Evolutionary conservation across 2,329 filamentous ascomycete species (phyloP).

Genomic region (Penicillium sp.): DNA sequence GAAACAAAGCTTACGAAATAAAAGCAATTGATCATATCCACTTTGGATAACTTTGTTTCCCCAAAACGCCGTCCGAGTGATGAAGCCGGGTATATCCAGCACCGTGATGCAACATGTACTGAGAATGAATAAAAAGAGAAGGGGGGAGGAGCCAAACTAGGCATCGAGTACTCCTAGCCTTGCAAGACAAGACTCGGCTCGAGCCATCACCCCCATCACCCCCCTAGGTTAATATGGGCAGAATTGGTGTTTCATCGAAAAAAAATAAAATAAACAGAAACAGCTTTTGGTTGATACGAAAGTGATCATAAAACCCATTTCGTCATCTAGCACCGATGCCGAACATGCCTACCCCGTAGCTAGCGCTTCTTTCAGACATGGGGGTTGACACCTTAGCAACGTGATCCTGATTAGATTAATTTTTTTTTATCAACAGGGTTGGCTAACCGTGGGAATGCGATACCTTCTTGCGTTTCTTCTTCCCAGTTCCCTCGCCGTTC

Average conservation of each 20-base stretch:
- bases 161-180: conserved; percentile 8
- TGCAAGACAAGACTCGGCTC: conserved; percentile 2
- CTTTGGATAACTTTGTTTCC: conserved; percentile 27
- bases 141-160: conserved; percentile 1
- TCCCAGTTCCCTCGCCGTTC: conserved; percentile 44
- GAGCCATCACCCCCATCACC: conserved; percentile 12
- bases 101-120: conserved; percentile 49
- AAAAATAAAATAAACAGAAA: conserved; percentile 16
- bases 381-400: conserved; percentile 42
- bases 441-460: not conserved
- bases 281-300: conserved; percentile 25
- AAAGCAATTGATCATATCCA: conserved; percentile 21
- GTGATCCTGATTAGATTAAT: conserved; percentile 36
- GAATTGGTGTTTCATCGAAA: conserved; percentile 9
- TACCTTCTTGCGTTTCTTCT: conserved; percentile 53
- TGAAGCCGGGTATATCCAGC: conserved; percentile 52
- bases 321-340: conserved; percentile 46
- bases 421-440: not conserved
- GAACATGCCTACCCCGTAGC: conserved; percentile 48
- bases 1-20: conserved; percentile 18
- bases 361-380: conserved; percentile 42
- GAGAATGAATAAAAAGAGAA: conserved; percentile 28
- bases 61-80: conserved; percentile 42
- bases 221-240: conserved; percentile 14
- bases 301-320: conserved; percentile 14